These are phyloP conservation scores for Torulaspora microellipsoides DNA, from an alignment of 805 yeast species.

Conservation along the genomic window DNA sequence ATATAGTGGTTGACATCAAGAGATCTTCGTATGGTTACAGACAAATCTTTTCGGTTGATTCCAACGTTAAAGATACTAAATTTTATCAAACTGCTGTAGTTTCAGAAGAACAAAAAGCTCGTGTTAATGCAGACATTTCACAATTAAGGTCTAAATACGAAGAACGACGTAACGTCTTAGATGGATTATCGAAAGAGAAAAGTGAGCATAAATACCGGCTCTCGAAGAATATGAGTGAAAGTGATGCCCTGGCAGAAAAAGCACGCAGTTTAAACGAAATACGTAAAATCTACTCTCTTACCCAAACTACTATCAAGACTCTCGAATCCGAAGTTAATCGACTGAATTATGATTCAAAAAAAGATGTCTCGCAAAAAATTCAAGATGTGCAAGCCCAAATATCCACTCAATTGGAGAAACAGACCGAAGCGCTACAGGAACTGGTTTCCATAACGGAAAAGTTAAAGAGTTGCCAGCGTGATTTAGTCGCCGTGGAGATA, in stretches of 20 bases:
- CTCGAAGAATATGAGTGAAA: conserved; percentile 9
- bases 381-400: conserved; percentile 33
- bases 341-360: conserved; percentile 37
- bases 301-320: conserved; percentile 26
- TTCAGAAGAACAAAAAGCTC: conserved; percentile 23
- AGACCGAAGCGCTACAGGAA: conserved; percentile 22
- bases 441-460: conserved; percentile 21
- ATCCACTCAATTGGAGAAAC: conserved; percentile 16
- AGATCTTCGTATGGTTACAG: conserved; percentile 62
- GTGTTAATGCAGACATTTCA: conserved; percentile 17
- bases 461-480: conserved; percentile 26
- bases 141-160: conserved; percentile 9
- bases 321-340: conserved; percentile 32
- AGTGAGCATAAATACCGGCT: conserved; percentile 9
- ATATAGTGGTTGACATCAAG: conserved; percentile 44
- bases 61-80: conserved; percentile 15
- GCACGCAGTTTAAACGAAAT: conserved; percentile 17
- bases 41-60: conserved; percentile 42
- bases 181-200: conserved; percentile 12
- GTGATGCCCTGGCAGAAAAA: conserved; percentile 16
- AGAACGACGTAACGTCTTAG: conserved; percentile 12
- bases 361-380: conserved; percentile 41
- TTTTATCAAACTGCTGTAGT: conserved; percentile 26
- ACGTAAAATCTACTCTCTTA: conserved; percentile 21
- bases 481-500: conserved; percentile 28